Conservation (phyloP, 208 protist species). For the Trypanosoma mega region DNA sequence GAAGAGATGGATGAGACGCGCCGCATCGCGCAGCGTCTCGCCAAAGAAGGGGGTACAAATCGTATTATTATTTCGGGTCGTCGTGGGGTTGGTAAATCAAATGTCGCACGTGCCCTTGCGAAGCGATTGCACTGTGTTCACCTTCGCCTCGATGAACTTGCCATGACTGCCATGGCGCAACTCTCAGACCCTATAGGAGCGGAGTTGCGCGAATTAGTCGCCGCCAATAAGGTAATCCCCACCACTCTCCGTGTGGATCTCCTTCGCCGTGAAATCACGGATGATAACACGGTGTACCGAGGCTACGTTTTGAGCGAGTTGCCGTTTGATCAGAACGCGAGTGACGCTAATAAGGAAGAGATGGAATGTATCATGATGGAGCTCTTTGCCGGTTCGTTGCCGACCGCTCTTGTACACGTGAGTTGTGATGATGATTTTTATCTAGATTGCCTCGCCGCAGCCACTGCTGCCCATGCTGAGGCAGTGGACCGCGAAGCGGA, state of each 20-base stretch:
- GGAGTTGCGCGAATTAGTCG: conserved; percentile 34
- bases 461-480: conserved; percentile 5
- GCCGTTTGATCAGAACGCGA: conserved; percentile 8
- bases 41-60: conserved; percentile 33
- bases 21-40: conserved; percentile 38
- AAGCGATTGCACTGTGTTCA: conserved; percentile 58
- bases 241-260: conserved; percentile 53
- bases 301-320: conserved; percentile 87
- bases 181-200: conserved; percentile 28
- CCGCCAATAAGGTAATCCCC: conserved; percentile 32
- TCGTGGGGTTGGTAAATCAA: conserved; percentile 53
- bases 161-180: conserved; percentile 21
- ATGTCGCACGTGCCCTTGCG: conserved; percentile 43
- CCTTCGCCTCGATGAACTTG: conserved; percentile 66
- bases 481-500: conserved; percentile 29
- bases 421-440: conserved; percentile 47
- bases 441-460: conserved; percentile 22
- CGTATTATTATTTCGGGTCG: conserved; percentile 67
- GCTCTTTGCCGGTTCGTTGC: conserved; percentile 40
- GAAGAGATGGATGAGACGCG: conserved; percentile 59
- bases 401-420: conserved; percentile 60
- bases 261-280: conserved; percentile 38
- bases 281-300: conserved; percentile 36
- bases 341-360: conserved; percentile 4
- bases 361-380: conserved; percentile 38